Evolutionary conservation across 176 grass and related monocot genomes (phyloP), one percentile per base, ranked within the genome.

Genomic region (Oryza australiensis): DNA sequence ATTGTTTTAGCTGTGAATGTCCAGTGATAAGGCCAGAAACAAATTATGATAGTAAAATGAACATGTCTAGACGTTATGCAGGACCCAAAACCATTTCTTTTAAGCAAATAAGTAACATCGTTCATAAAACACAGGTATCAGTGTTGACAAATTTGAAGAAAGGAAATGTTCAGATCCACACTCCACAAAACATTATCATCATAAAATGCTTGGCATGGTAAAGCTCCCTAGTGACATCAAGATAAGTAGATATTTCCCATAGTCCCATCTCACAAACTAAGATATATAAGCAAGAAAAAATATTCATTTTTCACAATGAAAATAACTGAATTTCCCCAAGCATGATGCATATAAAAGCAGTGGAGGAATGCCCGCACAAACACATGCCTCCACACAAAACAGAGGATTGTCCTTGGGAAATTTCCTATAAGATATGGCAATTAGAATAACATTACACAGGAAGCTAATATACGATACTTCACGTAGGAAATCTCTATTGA

Each of bases 271-370:
- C 24, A 32, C 2, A 40, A 27, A 79, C 29, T 3, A 84, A 51
- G 49, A 41, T 13, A 64, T 7, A 41, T 14, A 26, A 22, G 14
- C 28, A 9, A 23, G 23, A 37, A 11, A 11, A 46, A 20, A 11
- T 46, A 23, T 59, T 59, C 26, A 73, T 65, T 46, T 64, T 42
- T 67, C 30, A 76, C 12, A 76, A 53, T 26, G 80, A 14, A 70
- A 64, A 7, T 22, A 20, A 9, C 38, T 65, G 57, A 33, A 28
- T 64, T 51, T 79, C 26, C 38, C 9, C 38, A 11, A 10, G 38
- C 9, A 40, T 40, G 38, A 40, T 40, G 7, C 38, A 40, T 40
- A 40, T 40, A 40, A 40, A 40, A 84, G 48, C 59, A 45, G 20
- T 60, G 24, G 43, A 55, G 37, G 22, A 32, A 59, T 23, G 10